Base-by-base conservation (phyloP, 208 protist species). In the Acanthamoeba sp. region DNA sequence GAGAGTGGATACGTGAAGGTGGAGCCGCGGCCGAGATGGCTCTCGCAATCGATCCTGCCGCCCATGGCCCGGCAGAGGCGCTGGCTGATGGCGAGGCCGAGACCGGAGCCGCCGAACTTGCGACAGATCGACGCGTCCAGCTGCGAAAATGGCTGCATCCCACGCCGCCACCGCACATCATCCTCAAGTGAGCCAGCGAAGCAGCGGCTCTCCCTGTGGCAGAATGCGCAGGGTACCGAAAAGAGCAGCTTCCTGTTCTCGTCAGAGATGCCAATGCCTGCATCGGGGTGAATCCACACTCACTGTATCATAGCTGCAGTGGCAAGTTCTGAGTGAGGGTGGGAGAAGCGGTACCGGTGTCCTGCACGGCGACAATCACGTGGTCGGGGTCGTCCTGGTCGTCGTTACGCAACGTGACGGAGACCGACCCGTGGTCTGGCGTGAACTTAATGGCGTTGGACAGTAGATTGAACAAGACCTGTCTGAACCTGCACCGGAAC, bases 361-460 rank as follows among this genome's bases (percentile, higher is more conserved):
- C 80, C 9, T 2, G 4, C 14, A 64, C 48, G 0, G 29, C 7
- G 12, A 12, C 80, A 0, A 64, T 7, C n/a, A 64, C 32, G 45
- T 88, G 2, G 10, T 88, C 80, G 10, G 14, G 32, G 18, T 57
- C 4, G n/a, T 57, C 45, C 1, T 62, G 24, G n/a, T 88, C 48
- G 73, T 82, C 24, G 34, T 82, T 57, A 0, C 48, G 38, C 42
- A 87, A 5, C 27, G 42, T 34, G 27, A 87, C n/a, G 16, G 78
- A 36, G 27, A 84, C 34, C 5, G 73, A 84, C 32, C 48, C 48
- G 7, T 55, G 27, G 40, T 87, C 40, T 29, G 48, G 42, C n/a
- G 78, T 87, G 32, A 87, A 87, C 78, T 87, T 87, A 20, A 50
- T 52, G 38, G 78, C 78, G 32, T 87, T 87, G 34, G 42, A 59